Percentiles rank a stretch among this genome's conserved stretches.
Conservation (phyloP, 495 filamentous ascomycete species). For the Xylaria flabelliformis region DNA sequence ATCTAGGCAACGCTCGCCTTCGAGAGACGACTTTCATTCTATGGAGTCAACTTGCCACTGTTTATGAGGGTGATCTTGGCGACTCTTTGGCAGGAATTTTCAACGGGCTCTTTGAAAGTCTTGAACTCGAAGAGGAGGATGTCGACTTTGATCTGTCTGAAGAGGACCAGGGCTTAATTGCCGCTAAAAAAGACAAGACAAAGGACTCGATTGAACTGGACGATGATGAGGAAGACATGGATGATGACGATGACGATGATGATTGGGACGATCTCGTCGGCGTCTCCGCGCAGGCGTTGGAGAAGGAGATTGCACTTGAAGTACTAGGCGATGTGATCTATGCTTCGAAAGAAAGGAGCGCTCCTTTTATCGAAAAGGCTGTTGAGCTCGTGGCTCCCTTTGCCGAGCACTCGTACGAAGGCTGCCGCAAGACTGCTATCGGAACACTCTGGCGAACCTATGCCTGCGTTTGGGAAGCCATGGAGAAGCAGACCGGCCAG, state of each 20-base stretch:
- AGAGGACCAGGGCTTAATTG: slow-evolving; percentile 75
- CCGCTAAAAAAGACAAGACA: slow-evolving; percentile 85
- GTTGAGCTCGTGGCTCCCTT: slow-evolving; percentile 80
- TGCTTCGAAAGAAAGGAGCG: slow-evolving; percentile 67
- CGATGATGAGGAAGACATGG: slow-evolving; percentile 64
- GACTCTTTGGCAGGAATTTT: slow-evolving; percentile 86
- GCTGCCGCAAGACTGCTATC: slow-evolving; percentile 88
- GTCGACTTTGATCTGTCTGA: slow-evolving; percentile 80
- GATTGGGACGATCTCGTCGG: slow-evolving; percentile 80
- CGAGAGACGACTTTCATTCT: slow-evolving; percentile 96
- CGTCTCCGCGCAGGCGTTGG: slow-evolving; percentile 85
- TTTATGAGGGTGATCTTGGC: slow-evolving; percentile 89
- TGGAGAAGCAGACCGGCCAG: slow-evolving; percentile 75
- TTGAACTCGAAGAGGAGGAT: slow-evolving; percentile 90
- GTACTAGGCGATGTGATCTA: slow-evolving; percentile 92
- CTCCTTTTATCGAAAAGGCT: slow-evolving; percentile 82
- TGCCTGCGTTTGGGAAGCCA: slow-evolving; percentile 84
- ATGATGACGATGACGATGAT: slow-evolving; percentile 75
- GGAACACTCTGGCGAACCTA: slow-evolving; percentile 92
- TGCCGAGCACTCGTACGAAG: slow-evolving; percentile 88
- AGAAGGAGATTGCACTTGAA: slow-evolving; percentile 97
- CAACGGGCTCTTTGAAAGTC: slow-evolving; percentile 80
- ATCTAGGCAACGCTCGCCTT: slow-evolving; percentile 87
- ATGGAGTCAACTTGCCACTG: slow-evolving; percentile 92
- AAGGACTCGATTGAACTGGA: slow-evolving; percentile 64